Evolutionary conservation across 1,284 basidiomycete genomes (phyloP).

Genomic region (Puccinia sorghi): DNA sequence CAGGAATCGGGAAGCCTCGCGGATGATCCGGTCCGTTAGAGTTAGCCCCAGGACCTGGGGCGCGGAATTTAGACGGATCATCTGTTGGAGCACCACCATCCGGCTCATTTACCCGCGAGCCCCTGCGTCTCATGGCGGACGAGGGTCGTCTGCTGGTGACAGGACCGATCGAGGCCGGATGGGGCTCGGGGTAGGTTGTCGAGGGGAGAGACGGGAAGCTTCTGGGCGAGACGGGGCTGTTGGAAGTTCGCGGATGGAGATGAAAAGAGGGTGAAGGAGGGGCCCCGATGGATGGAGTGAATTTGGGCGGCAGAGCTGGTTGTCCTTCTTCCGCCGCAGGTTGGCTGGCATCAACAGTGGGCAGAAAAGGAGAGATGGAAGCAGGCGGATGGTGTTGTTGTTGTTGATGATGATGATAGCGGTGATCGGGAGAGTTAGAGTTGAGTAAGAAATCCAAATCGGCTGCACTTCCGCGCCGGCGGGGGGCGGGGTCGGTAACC

Average conservation of each 20-base stretch:
- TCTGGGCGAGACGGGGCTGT: constrained; percentile 17
- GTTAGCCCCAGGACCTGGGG: not conserved
- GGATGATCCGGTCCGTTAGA: constrained; percentile 12
- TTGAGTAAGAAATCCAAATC: constrained; percentile 21
- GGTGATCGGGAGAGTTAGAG: not conserved
- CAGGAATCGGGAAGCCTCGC: not conserved
- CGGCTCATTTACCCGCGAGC: constrained; percentile 10
- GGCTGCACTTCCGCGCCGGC: constrained; percentile 25
- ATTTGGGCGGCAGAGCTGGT: not conserved
- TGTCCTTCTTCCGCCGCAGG: not conserved
- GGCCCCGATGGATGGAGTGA: not conserved
- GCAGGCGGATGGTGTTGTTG: not conserved
- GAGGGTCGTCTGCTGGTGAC: not conserved
- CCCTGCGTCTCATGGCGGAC: constrained; percentile 14
- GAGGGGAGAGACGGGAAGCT: constrained; percentile 10
- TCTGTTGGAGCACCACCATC: not conserved
- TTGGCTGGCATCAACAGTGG: not conserved
- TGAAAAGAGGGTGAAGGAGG: constrained; percentile 8
- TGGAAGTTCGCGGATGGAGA: not conserved
- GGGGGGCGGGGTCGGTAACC: not conserved
- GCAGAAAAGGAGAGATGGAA: not conserved
- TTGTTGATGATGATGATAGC: not conserved
- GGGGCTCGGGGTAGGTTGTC: not conserved
- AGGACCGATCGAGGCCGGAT: not conserved
- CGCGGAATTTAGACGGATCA: constrained; percentile 7